Base-by-base conservation (phyloP, 2,329 filamentous ascomycete genomes). In the Aspergillus amoenus region DNA sequence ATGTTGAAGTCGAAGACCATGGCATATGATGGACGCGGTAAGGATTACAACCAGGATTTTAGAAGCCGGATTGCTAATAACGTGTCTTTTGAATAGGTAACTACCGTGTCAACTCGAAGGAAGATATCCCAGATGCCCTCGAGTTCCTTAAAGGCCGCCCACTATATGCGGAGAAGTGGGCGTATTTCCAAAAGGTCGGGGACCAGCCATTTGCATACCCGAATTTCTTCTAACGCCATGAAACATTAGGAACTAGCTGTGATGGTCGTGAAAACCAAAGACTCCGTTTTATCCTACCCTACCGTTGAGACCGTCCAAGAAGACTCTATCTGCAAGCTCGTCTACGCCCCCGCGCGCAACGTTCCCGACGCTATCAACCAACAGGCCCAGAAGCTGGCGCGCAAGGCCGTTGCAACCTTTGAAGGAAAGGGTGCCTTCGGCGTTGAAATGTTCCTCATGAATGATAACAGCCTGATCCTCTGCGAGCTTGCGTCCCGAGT, bases 271-370 rank as follows among this genome's bases (percentile, higher is more conserved):
- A 90, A 96, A 69, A 96, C 90, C 0, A 89, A 93, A 69, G 87
- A 95, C 63, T 76, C 78, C 5, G 81, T 84, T 3, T 78, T 92
- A 32, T 85, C 93, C 4, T 97, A 94, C 70, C 93, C 94, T 0
- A 89, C 88, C 0, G 93, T 97, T 2, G 94, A 99, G 79, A 97
- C 93, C 1, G 84, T 97, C 30, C 94, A 99, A 67, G 91, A 97
- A 75, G 90, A 97, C 74, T 94, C 87, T 69, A 92, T 99, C 66
- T 97, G 94, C 83, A 94, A 95, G 66, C 87, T 93, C 63, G 91
- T 93, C 2, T 97, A 93, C 70, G 88, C 88, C 52, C 94, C 94
- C 2, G 90, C 93, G 1, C 84, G 93, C 39, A 81, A 84, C 6
- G 86, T 95, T 3, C 79, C 86, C 1, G 76, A 80, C 1, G 74